Conservation (phyloP, 1,284 basidiomycete genomes). For the Ganoderma leucocontextum region DNA sequence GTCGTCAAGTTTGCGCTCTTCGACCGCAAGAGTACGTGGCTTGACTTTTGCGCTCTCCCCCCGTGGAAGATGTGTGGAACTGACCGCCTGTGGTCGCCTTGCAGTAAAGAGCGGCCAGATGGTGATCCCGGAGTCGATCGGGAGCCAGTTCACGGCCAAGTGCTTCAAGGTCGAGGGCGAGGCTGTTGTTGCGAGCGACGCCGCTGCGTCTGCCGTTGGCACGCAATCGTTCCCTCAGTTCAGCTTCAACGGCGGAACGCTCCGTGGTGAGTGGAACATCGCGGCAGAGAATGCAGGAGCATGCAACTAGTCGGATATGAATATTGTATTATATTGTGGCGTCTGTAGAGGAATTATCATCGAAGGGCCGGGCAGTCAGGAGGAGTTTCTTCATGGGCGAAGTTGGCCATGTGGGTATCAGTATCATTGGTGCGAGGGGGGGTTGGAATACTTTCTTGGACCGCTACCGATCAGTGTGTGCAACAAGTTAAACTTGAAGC, state of each 20-base stretch:
- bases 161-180: not conserved
- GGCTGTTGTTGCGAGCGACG: not conserved
- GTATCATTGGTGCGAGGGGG: too few species aligned
- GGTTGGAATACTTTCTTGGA: too few species aligned
- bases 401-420: too few species aligned
- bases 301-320: not conserved
- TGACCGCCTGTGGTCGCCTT: not conserved
- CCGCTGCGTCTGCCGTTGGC: not conserved
- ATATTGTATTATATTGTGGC: not conserved
- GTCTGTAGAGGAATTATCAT: not conserved
- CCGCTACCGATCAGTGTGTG: too few species aligned
- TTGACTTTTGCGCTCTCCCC: not conserved
- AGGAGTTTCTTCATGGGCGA: too few species aligned
- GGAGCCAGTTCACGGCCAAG: not conserved
- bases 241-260: not conserved
- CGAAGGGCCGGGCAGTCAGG: too few species aligned
- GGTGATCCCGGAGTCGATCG: not conserved
- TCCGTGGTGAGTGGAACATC: constrained; percentile 1
- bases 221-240: not conserved
- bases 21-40: constrained; percentile 8
- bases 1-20: constrained; percentile 4
- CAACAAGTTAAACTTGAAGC: too few species aligned
- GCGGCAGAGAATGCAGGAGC: not conserved
- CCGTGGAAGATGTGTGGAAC: too few species aligned
- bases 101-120: not conserved